Evolutionary conservation across 2,329 filamentous ascomycete genomes (phyloP), one percentile per base, ranked within the genome.

Genomic region (Akanthomyces uredinophilus): DNA sequence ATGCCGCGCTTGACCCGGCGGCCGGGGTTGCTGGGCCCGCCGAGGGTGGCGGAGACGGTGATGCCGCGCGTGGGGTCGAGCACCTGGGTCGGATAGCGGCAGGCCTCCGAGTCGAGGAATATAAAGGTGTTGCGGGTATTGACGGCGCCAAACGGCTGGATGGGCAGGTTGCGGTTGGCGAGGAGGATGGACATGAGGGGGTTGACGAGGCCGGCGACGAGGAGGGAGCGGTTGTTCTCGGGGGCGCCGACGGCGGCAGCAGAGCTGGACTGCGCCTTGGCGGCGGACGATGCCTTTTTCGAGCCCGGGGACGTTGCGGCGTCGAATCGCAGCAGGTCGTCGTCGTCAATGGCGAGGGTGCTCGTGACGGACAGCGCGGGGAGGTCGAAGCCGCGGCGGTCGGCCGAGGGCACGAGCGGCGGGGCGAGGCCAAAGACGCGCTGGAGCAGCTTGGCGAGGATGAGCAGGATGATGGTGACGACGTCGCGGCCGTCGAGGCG

Each of bases 151-250:
- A 64, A 61, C 10, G 62, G 62, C 10, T 60, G 50, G 16, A 64
- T 46, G 20, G 62, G 57, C 5, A 56, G 51, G 27, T 60, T 61
- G 32, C 62, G 62, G 37, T 61, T 64, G 37, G 62, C 47, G 43
- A 64, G 57, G 50, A 64, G 57, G 22, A 64, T 58, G 29, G 62
- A 61, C 62, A 64, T 60, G 57, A 64, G 62, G 10, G 62, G 62
- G 46, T 64, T 64, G 44, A 61, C 39, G 20, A 64, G 58, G 44
- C 52, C 58, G 7, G 62, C 20, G 50, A 64, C 29, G 50, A 64
- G 58, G 10, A 64, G 57, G 13, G 58, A 51, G 57, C 52, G 56
- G 27, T 50, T 57, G 18, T 41, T 54, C 55, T 55, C 57, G 22
- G 22, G 11, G 22, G 20, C 6, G 37, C n/a, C n/a, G n/a, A n/a